Evolutionary conservation across 768 basidiomycete species (phyloP).

Genomic region (Mycena leptocephala): DNA sequence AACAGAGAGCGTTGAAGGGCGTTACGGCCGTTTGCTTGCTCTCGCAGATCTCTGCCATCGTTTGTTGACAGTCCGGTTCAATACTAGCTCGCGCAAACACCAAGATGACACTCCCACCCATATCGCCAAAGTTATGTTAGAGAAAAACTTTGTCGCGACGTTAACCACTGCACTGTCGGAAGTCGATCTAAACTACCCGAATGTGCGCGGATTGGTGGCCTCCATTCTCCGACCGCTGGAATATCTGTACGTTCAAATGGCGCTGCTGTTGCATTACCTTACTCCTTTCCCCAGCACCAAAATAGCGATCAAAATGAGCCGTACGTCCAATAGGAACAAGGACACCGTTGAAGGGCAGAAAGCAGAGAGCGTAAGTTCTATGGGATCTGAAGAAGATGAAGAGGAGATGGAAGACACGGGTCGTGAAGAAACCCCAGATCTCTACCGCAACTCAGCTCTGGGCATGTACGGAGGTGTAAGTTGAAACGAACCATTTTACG

Average conservation of each 20-base stretch:
- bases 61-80: conserved; percentile 86
- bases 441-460: conserved; percentile 96
- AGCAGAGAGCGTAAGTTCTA: conserved; percentile 65
- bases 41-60: conserved; percentile 91
- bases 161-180: conserved; percentile 92
- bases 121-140: conserved; percentile 97
- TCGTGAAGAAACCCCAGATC: conserved; percentile 90
- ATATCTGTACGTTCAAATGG: conserved; percentile 78
- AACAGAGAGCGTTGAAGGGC: conserved; percentile 75
- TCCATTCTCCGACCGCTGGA: conserved; percentile 93
- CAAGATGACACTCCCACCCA: conserved; percentile 89
- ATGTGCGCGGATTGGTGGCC: conserved; percentile 88
- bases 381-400: conserved; percentile 69
- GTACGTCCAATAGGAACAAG: conserved; percentile 77
- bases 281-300: conserved; percentile 76
- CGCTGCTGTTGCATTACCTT: conserved; percentile 22
- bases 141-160: conserved; percentile 95
- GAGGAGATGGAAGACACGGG: conserved; percentile 70
- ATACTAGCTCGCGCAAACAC: conserved; percentile 68
- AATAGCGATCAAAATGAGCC: conserved; percentile 98
- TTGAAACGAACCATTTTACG: background rate
- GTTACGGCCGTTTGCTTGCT: conserved; percentile 92
- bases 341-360: conserved; percentile 66
- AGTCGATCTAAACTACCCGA: conserved; percentile 96
- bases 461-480: conserved; percentile 96